Evolutionary conservation across 2,329 filamentous ascomycete genomes (phyloP).

Genomic region (Neospermospora avenae): DNA sequence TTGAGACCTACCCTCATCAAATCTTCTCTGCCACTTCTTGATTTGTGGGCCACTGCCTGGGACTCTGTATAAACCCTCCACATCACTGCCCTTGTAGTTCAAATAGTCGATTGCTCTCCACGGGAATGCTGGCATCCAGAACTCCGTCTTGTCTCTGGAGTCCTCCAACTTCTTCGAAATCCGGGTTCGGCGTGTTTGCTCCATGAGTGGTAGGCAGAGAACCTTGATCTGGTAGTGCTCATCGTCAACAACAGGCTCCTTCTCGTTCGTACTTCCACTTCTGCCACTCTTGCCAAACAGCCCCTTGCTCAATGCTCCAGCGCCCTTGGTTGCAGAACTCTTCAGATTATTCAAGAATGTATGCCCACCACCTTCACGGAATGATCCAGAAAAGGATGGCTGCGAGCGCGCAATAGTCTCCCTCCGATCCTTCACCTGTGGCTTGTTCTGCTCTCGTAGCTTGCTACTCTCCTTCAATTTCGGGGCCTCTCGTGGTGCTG

Average conservation of each 20-base stretch:
- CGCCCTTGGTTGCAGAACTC: slow-evolving; percentile 68
- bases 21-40: slow-evolving; percentile 88
- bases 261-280: slow-evolving; percentile 66
- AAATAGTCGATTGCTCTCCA: slow-evolving; percentile 96
- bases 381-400: slow-evolving; percentile 47
- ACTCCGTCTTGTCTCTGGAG: slow-evolving; percentile 93
- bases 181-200: slow-evolving; percentile 85
- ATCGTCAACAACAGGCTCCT: slow-evolving; percentile 64
- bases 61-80: slow-evolving; percentile 89
- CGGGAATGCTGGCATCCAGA: slow-evolving; percentile 96
- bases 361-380: slow-evolving; percentile 57
- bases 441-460: slow-evolving; percentile 34
- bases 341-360: slow-evolving; percentile 72
- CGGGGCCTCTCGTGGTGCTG: slow-evolving; percentile 42
- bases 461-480: slow-evolving; percentile 39
- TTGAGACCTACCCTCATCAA: slow-evolving; percentile 67
- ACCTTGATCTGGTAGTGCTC: slow-evolving; percentile 82
- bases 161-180: slow-evolving; percentile 87
- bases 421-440: slow-evolving; percentile 33
- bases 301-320: slow-evolving; percentile 77
- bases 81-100: slow-evolving; percentile 90
- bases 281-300: slow-evolving; percentile 76
- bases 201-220: slow-evolving; percentile 79
- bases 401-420: slow-evolving; percentile 21
- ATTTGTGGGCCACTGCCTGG: slow-evolving; percentile 88